Base-by-base conservation (phyloP, 2,329 filamentous ascomycete genomes). In the Colletotrichum cordylinicola region DNA sequence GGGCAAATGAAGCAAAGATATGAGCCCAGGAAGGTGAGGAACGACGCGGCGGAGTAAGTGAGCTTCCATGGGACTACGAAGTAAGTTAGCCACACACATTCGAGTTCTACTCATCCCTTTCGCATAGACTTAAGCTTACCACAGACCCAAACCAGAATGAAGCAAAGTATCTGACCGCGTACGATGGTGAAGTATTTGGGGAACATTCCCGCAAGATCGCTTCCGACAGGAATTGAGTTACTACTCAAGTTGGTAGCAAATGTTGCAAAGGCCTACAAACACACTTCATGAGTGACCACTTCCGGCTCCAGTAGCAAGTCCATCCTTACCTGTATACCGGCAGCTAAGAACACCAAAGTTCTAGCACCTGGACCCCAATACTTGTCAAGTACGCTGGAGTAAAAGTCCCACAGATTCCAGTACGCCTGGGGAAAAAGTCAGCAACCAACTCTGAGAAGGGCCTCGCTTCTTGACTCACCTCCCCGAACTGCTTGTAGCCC, bases 371-470 rank as follows among this genome's bases (percentile, higher is more conserved):
- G 70, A 6, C 70, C 21, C 70, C 64, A 69, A 31, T 73, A 73
- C 18, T 58, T 52, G 55, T 69, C 65, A 15, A 73, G 65, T 16
- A 73, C 55, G 21, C 48, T 43, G 12, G 31, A 48, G 15, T 70
- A 70, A 13, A 75, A 68, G 55, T 73, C 70, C 70, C 70, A 73
- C 7, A 73, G n/a, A 55, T 73, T 73, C 70, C 70, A 73, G 56
- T 69, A 60, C 4, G 55, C 55, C 48, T 67, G 9, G 2, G 0
- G 35, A 27, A 5, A 12, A 21, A 39, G 2, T 33, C 15, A n/a
- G 4, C 27, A 5, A 21, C 13, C 13, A 21, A 31, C 7, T 3
- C 21, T 21, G 21, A 39, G 12, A 13, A 39, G 4, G 13, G 3
- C 0, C 18, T 37, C 31, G 24, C 24, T 65, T 31, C n/a, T 0